Conservation (phyloP, 129 eudicot genomes). For the Chrysanthemum lavandulifolium region DNA sequence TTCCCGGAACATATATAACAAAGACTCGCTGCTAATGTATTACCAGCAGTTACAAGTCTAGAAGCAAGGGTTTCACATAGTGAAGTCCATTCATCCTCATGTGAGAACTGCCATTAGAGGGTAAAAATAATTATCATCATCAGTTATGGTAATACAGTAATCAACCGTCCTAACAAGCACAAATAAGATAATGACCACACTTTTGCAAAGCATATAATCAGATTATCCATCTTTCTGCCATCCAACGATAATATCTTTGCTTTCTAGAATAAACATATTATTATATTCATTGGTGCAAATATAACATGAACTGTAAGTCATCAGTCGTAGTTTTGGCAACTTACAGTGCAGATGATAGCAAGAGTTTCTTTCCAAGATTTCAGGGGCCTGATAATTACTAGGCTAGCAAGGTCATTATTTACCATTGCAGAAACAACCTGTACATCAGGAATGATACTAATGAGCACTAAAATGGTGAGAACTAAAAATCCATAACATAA, state of each 20-base stretch:
- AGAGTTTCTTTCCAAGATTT: constrained; percentile 98
- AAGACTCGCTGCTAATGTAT: constrained; percentile 68
- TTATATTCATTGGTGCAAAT: neutral
- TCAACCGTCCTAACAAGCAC: too few species aligned
- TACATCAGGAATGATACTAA: constrained; percentile 44
- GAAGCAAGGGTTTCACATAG: constrained; percentile 79
- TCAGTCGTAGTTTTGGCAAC: constrained; percentile 19
- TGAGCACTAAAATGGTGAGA: too few species aligned
- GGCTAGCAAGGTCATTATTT: constrained; percentile 84
- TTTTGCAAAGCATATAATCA: too few species aligned
- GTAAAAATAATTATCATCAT: too few species aligned
- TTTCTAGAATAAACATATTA: too few species aligned
- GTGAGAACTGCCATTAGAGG: constrained; percentile 55
- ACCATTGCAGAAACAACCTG: constrained; percentile 98
- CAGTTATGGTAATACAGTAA: too few species aligned
- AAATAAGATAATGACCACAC: too few species aligned
- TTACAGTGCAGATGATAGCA: constrained; percentile 92
- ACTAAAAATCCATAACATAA: too few species aligned
- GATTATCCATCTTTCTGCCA: too few species aligned
- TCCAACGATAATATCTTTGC: too few species aligned
- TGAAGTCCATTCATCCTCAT: constrained; percentile 70
- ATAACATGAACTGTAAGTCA: neutral
- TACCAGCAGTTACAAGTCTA: constrained; percentile 63
- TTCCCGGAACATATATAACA: constrained; percentile 86
- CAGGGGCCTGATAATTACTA: constrained; percentile 82